Percentiles rank a stretch among this genome's conserved stretches.
Evolutionary conservation across 2,329 filamentous ascomycete species (phyloP).

Genomic region (Colletotrichum chrysophilum): DNA sequence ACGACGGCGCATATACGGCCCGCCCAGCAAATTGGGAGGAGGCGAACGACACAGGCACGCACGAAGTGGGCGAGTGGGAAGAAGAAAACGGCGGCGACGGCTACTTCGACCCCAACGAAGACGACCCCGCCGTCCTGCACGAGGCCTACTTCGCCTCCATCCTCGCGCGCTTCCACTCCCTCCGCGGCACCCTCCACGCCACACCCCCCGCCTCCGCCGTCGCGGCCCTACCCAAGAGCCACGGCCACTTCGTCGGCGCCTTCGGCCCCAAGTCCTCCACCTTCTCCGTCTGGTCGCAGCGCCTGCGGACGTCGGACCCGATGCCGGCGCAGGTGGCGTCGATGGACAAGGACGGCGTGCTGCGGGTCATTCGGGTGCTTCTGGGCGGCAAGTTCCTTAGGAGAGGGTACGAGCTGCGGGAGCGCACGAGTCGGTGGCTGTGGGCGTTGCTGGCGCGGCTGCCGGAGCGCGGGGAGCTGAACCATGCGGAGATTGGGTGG

Average conservation of each 20-base stretch:
- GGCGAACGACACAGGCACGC: slow-evolving; percentile 27
- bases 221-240: slow-evolving; percentile 55
- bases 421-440: slow-evolving; percentile 79
- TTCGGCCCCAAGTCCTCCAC: slow-evolving; percentile 56
- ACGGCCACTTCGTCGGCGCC: slow-evolving; percentile 60
- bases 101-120: slow-evolving; percentile 30
- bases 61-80: slow-evolving; percentile 28
- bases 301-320: slow-evolving; percentile 60
- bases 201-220: slow-evolving; percentile 58
- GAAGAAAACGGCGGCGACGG: slow-evolving; percentile 30
- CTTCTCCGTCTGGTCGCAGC: slow-evolving; percentile 55
- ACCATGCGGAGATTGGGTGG: slow-evolving; percentile 75
- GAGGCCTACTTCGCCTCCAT: slow-evolving; percentile 73
- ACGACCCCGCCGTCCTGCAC: slow-evolving; percentile 50
- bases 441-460: slow-evolving; percentile 83
- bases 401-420: slow-evolving; percentile 62
- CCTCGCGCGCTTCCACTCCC: slow-evolving; percentile 65
- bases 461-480: slow-evolving; percentile 76
- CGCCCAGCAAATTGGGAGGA: slow-evolving; percentile 45
- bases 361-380: slow-evolving; percentile 72
- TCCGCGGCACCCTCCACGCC: slow-evolving; percentile 66
- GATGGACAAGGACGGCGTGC: slow-evolving; percentile 70
- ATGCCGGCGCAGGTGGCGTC: slow-evolving; percentile 63
- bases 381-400: slow-evolving; percentile 68
- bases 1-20: slow-evolving; percentile 81